Conservation (phyloP, 176 grass and related monocot species). For the Carex pumila region DNA sequence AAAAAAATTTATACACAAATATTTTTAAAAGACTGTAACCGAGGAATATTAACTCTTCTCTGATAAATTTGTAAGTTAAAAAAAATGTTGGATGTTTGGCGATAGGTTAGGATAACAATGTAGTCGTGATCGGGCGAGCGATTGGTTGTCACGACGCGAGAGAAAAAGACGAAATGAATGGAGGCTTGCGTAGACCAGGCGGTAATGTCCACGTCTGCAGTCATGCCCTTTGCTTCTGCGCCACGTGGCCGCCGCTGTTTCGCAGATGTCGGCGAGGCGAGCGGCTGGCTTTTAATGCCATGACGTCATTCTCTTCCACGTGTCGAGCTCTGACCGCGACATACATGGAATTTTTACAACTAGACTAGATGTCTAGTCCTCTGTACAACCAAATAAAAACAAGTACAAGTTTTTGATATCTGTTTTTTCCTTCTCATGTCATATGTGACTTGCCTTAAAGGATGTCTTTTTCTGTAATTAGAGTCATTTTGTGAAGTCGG, state of each 20-base stretch:
- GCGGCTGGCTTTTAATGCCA: background rate
- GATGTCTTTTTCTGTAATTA: no score
- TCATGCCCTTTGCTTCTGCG: background rate
- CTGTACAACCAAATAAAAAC: no score
- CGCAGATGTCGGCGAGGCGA: constrained; percentile 15
- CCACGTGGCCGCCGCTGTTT: constrained; percentile 12
- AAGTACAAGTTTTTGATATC: no score
- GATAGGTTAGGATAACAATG: constrained; percentile 8
- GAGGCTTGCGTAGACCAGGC: background rate
- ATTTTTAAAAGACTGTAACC: no score
- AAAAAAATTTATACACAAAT: no score
- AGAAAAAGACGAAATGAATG: background rate
- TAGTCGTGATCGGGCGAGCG: constrained; percentile 2
- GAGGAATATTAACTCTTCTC: no score
- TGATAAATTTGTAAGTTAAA: no score
- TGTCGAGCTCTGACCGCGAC: background rate
- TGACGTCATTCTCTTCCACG: background rate
- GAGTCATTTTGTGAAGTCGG: no score
- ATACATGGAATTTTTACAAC: background rate
- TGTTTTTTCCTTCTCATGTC: no score
- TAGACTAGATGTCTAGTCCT: background rate
- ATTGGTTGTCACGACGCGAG: background rate
- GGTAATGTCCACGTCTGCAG: constrained; percentile 1
- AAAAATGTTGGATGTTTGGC: no score
- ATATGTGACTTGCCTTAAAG: no score